phyloP scores from a whole-genome alignment of 2,329 filamentous ascomycete species.

The Diaporthe citri region DNA sequence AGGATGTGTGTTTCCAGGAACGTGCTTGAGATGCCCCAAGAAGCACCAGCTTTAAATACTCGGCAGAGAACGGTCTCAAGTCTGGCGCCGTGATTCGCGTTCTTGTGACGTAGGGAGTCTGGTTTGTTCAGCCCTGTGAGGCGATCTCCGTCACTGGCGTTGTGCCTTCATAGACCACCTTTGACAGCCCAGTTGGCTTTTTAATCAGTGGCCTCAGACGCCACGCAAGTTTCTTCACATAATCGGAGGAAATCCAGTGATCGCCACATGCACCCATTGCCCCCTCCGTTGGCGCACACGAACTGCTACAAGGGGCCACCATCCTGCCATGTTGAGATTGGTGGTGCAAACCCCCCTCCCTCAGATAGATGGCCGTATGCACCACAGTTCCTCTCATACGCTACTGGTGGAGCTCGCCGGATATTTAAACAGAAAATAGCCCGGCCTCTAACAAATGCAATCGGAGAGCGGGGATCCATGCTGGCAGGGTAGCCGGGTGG shows the following conservation, averaged over 20 bases:
- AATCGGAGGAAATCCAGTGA: neutral
- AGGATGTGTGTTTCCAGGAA: neutral
- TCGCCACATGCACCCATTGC: neutral
- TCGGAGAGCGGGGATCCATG: neutral
- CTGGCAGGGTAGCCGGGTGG: neutral
- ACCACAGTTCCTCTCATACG: neutral
- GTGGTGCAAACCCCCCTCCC: neutral
- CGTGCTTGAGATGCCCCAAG: neutral
- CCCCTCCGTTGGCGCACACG: neutral
- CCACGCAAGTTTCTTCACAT: neutral
- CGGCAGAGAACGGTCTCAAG: neutral
- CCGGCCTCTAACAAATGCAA: neutral
- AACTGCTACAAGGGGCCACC: neutral
- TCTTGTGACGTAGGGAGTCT: neutral
- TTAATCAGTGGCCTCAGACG: neutral
- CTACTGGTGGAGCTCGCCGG: neutral
- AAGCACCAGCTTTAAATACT: neutral
- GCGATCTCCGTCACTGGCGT: constrained; percentile 2
- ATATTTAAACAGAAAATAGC: neutral
- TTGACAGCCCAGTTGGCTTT: neutral
- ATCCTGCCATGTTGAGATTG: neutral
- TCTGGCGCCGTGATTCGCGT: neutral
- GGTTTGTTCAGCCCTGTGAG: constrained; percentile 5
- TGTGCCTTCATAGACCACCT: neutral
- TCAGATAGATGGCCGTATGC: constrained; percentile 13